Evolutionary conservation across 2,329 filamentous ascomycete species (phyloP).

Genomic region (Colletotrichum eleusines): DNA sequence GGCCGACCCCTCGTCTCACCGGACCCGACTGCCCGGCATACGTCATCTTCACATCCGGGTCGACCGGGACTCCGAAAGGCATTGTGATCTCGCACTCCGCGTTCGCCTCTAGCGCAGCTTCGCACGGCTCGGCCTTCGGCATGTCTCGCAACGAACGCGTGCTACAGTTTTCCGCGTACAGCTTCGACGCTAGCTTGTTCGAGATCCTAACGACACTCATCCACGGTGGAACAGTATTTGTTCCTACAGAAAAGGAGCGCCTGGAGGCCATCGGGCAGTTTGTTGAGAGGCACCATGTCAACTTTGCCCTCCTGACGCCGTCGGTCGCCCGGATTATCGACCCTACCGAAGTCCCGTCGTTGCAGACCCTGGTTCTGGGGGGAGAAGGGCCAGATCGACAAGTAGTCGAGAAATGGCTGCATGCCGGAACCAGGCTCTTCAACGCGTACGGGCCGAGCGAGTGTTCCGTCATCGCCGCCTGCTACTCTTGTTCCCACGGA

Average conservation of each 20-base stretch:
- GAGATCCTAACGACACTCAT: constrained; percentile 53
- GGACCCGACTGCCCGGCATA: constrained; percentile 44
- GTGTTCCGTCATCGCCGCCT: constrained; percentile 61
- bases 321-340: constrained; percentile 31
- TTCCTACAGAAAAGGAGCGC: constrained; percentile 54
- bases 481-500: constrained; percentile 41
- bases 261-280: constrained; percentile 41
- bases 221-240: constrained; percentile 54
- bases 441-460: constrained; percentile 48
- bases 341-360: not conserved
- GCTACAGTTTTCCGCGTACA: constrained; percentile 50
- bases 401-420: constrained; percentile 42
- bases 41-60: constrained; percentile 58
- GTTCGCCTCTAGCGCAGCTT: constrained; percentile 42
- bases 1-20: not conserved
- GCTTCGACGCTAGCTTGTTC: constrained; percentile 54
- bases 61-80: constrained; percentile 62
- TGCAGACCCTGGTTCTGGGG: constrained; percentile 23
- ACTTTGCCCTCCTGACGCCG: constrained; percentile 24
- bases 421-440: constrained; percentile 44
- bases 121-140: constrained; percentile 33
- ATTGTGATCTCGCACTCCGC: constrained; percentile 51
- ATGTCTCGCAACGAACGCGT: constrained; percentile 28
- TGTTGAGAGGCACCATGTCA: not conserved
- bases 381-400: constrained; percentile 22